Base-by-base conservation (phyloP, 1,139 yeast genomes). In the Candida gigantensis region DNA sequence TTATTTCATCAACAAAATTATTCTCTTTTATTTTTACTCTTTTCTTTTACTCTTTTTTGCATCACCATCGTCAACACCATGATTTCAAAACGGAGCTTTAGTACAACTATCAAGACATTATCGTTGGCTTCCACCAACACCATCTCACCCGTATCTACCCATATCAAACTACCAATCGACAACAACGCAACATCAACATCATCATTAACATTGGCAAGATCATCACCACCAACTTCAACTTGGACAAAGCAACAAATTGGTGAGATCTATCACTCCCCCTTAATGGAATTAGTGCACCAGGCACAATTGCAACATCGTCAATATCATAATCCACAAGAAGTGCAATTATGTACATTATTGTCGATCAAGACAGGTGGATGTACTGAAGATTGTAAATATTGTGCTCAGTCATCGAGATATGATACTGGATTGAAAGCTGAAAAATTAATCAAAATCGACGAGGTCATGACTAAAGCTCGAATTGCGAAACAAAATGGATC, bases 361-460 rank as follows among this genome's bases (percentile, higher is more conserved):
- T 81, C 81, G 40, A 83, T 84, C 54, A 84, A 84, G 51, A 75
- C 85, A 1, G 94, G 94, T 33, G 94, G 94, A 1, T 84, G 94
- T 52, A 71, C 87, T 2, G 94, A 84, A 51, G 90, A 84, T 52
- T 84, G 95, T 57, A 80, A 79, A 50, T 85, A 85, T 57, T 84
- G 94, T 61, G 81, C 92, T 1, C 94, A 84, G 52, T 81, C 90
- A 2, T 66, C 79, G 3, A 65, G 85, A 19, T 74, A 84, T 57
- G 72, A 75, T 39, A 84, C 94, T 5, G 90, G 87, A 2, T 62
- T 81, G 14, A 67, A 80, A 47, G 89, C 92, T 2, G 84, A 79
- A 41, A 79, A 79, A 51, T 61, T 84, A 60, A 71, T 83, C 15
- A 62, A 68, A 17, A 55, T 83, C 10, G 89, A 82, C 3, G 70